Evolutionary conservation across 257 asterid species (phyloP).

Genomic region (Penstemon eatonii): DNA sequence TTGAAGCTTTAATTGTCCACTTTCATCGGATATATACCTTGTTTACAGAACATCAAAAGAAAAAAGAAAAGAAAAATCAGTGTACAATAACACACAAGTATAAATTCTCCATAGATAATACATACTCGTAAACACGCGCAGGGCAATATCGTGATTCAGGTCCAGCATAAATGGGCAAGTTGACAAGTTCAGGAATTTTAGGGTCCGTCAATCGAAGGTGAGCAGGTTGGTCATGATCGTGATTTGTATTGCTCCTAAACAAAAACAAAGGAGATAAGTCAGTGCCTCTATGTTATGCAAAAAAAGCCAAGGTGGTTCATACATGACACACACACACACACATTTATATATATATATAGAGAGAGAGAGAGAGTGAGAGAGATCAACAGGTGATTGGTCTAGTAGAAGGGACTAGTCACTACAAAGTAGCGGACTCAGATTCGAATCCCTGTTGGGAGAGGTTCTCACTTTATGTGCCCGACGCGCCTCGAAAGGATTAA

Average conservation of each 20-base stretch:
- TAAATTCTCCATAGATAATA: constrained; percentile 14
- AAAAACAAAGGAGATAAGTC: constrained; percentile 12
- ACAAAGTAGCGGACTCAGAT: too few relatives aligned
- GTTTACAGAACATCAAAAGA: constrained; percentile 19
- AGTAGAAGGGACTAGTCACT: too few relatives aligned
- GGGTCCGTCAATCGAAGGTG: constrained; percentile 83
- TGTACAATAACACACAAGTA: neutral
- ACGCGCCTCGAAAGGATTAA: too few relatives aligned
- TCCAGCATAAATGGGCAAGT: constrained; percentile 76
- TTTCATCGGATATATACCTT: constrained; percentile 72
- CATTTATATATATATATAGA: neutral
- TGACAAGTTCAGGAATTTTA: constrained; percentile 62
- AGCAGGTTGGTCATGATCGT: constrained; percentile 90
- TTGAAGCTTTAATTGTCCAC: constrained; percentile 69
- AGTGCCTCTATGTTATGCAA: neutral
- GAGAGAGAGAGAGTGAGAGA: constrained; percentile 15
- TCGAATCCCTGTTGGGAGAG: too few relatives aligned
- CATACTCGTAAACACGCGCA: constrained; percentile 93
- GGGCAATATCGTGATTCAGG: constrained; percentile 97
- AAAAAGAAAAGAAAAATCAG: neutral
- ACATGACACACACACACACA: too few relatives aligned
- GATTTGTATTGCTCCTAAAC: constrained; percentile 93
- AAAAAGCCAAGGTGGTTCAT: neutral
- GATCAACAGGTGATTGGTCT: too few relatives aligned
- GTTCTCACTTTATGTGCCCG: too few relatives aligned